Conservation (phyloP, 2,329 filamentous ascomycete genomes). For the Cladosporium sp. region DNA sequence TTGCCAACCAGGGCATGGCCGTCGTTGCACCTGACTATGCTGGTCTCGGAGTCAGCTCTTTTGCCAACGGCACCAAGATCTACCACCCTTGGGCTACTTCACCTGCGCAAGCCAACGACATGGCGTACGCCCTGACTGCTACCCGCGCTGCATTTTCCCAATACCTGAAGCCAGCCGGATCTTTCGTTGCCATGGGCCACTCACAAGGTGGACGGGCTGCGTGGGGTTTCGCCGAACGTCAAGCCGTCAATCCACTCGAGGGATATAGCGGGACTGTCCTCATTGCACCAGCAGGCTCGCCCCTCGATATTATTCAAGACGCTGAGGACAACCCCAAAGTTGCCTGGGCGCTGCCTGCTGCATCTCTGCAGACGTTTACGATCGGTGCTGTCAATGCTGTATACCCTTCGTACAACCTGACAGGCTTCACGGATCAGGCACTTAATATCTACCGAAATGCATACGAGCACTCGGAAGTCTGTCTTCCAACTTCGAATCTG, state of each 20-base stretch:
- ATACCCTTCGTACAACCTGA: neutral
- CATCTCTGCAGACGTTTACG: neutral
- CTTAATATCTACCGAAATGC: neutral
- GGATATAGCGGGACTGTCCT: slow-evolving; percentile 39
- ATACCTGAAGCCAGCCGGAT: slow-evolving; percentile 24
- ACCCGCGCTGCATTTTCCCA: slow-evolving; percentile 40
- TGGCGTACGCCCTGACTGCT: slow-evolving; percentile 41
- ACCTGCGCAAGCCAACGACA: slow-evolving; percentile 40
- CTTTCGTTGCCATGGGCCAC: slow-evolving; percentile 46
- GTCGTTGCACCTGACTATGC: slow-evolving; percentile 26
- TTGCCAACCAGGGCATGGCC: slow-evolving; percentile 27
- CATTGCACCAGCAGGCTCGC: slow-evolving; percentile 19
- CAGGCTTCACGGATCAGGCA: neutral
- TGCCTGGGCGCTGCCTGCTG: neutral
- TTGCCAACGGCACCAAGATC: slow-evolving; percentile 33
- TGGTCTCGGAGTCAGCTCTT: slow-evolving; percentile 23
- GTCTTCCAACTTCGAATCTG: neutral
- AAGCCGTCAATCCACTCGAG: slow-evolving; percentile 27
- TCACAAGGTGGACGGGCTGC: slow-evolving; percentile 45
- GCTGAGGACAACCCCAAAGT: neutral
- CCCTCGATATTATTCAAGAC: slow-evolving; percentile 24
- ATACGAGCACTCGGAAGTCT: neutral
- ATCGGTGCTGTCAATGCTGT: neutral
- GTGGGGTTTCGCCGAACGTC: slow-evolving; percentile 39
- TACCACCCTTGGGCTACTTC: slow-evolving; percentile 38